These are phyloP conservation scores for Sequoia sempervirens DNA, from an alignment of 75 land plant species.

Conservation along the genomic window DNA sequence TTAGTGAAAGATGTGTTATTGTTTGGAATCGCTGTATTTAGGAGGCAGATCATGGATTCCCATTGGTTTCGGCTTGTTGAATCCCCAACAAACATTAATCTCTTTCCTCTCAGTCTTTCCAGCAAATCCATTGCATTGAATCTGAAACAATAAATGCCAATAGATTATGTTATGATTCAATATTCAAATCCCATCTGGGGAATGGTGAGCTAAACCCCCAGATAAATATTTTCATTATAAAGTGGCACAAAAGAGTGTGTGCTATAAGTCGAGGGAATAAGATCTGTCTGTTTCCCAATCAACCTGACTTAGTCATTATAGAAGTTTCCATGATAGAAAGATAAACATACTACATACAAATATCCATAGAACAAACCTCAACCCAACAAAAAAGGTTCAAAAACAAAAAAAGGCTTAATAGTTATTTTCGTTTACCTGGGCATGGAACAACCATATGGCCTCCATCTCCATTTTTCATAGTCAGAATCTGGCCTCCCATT, in stretches of 20 bases:
- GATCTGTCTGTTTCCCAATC: too few species aligned
- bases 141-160: constrained; percentile 11
- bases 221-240: too few species aligned
- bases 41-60: constrained; percentile 42
- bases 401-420: not conserved
- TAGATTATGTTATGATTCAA: not conserved
- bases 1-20: constrained; percentile 7
- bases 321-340: too few species aligned
- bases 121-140: constrained; percentile 28
- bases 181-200: not conserved
- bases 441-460: constrained; percentile 14
- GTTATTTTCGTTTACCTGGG: constrained; percentile 11
- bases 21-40: constrained; percentile 22
- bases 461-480: constrained; percentile 29
- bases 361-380: too few species aligned
- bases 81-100: constrained; percentile 37
- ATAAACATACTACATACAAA: too few species aligned
- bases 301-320: too few species aligned
- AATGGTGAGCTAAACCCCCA: not conserved
- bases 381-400: not conserved
- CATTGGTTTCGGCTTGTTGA: constrained; percentile 38
- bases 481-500: constrained; percentile 27
- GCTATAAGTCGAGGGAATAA: not conserved
- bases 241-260: not conserved
- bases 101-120: constrained; percentile 24